Evolutionary conservation across 108 stramenopile genomes (phyloP).

Genomic region (Cylindrotheca fusiformis): DNA sequence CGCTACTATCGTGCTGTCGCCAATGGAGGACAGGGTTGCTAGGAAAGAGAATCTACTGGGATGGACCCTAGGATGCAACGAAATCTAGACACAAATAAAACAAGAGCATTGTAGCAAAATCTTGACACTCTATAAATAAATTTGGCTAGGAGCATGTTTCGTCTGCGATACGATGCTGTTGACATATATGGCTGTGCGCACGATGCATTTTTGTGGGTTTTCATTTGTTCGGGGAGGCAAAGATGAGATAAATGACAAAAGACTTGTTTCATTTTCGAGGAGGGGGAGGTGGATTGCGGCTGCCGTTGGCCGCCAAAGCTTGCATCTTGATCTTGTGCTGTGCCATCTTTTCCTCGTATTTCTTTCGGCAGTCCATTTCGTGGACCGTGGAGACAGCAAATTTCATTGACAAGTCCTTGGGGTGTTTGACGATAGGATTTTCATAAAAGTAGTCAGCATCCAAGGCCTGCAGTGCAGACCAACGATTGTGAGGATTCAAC

Average conservation of each 20-base stretch:
- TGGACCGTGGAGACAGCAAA: constrained; percentile 78
- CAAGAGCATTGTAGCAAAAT: too few species aligned
- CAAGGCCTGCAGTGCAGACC: constrained; percentile 77
- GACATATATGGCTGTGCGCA: too few species aligned
- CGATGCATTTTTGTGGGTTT: too few species aligned
- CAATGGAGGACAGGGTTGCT: constrained; percentile 72
- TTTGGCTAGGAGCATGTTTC: too few species aligned
- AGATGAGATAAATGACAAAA: too few species aligned
- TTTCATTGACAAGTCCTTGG: constrained; percentile 78
- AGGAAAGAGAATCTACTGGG: neutral
- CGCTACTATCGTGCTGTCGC: constrained; percentile 86
- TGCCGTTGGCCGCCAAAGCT: constrained; percentile 25
- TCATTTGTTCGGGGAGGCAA: too few species aligned
- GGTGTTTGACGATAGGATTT: constrained; percentile 70
- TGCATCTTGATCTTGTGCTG: constrained; percentile 31
- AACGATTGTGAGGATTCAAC: constrained; percentile 73
- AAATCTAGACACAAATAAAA: neutral
- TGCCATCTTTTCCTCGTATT: constrained; percentile 71
- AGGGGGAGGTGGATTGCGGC: neutral
- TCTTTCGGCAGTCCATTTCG: constrained; percentile 75
- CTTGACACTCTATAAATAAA: too few species aligned
- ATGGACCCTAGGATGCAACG: neutral
- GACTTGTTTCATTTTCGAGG: neutral
- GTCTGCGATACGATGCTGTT: too few species aligned
- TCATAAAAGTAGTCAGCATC: constrained; percentile 88